Conservation (phyloP, 2,329 filamentous ascomycete genomes). For the Ophiostoma ips region DNA sequence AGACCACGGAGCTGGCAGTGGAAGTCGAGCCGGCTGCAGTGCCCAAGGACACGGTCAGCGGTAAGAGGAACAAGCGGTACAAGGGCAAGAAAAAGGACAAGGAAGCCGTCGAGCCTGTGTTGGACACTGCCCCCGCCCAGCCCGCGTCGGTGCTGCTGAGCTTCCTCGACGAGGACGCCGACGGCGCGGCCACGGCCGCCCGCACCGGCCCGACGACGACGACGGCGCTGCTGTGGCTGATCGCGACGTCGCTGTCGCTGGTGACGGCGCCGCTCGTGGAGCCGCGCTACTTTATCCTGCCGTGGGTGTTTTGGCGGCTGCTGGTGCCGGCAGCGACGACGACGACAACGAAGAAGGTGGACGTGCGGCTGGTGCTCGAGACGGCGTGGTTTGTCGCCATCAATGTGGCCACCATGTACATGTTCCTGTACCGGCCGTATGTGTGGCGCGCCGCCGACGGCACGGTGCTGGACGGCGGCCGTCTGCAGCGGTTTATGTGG, state of each 20-base stretch:
- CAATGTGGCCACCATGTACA: constrained; percentile 52
- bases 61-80: not conserved
- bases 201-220: constrained; percentile 29
- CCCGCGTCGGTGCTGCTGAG: constrained; percentile 6
- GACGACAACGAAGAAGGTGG: constrained; percentile 17
- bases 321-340: constrained; percentile 44
- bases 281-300: constrained; percentile 88
- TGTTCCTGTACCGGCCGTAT: constrained; percentile 58
- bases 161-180: constrained; percentile 15
- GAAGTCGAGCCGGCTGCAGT: not conserved
- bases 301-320: constrained; percentile 86
- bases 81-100: not conserved
- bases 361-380: constrained; percentile 42
- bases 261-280: constrained; percentile 86
- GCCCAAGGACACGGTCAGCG: not conserved
- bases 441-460: constrained; percentile 46
- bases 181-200: constrained; percentile 17
- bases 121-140: not conserved
- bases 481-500: constrained; percentile 72
- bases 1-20: constrained; percentile 3
- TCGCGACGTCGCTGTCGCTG: constrained; percentile 62
- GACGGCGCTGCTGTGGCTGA: constrained; percentile 43
- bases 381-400: constrained; percentile 55
- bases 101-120: not conserved
- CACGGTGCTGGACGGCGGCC: constrained; percentile 36